Evolutionary conservation across 2,329 filamentous ascomycete genomes (phyloP), one percentile per base, ranked within the genome.

Genomic region (Monosporascus ibericus): DNA sequence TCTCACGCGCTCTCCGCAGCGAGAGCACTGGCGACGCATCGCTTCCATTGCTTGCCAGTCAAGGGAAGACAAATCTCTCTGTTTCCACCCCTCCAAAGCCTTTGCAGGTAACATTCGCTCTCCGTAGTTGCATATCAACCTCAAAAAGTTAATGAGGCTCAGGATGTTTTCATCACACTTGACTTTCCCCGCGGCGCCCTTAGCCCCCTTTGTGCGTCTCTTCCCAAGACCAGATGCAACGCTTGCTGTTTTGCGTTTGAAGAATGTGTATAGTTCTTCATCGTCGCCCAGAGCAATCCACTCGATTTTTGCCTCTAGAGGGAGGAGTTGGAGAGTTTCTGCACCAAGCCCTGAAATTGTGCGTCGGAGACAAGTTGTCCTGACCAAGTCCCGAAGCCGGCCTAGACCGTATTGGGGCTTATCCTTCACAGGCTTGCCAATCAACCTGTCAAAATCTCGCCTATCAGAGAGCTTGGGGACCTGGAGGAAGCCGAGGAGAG

Each of bases 401-500:
- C 52, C 22, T 11, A 67, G 36, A n/a, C 54, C 51, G 20, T 53
- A 24, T 8, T 18, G 48, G 18, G 53, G 24, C 15, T 54, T 57
- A 8, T 48, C n/a, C 39, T 55, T 59, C 20, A 67, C 40, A 11
- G 62, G 62, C n/a, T 50, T 52, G 1, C 56, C 48, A 11, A 69
- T 61, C 50, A 57, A 60, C 8, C 25, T 27, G 8, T 37, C 36
- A 18, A 55, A 58, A 6, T 27, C 40, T 6, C 6, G 14, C 17
- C 50, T 53, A 2, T 44, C 25, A 0, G 30, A 11, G 5, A 70
- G 60, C 0, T 60, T 55, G 0, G 50, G 47, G 6, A 70, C 58
- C 1, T 63, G 20, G 5, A 73, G 40, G 46, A 73, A 74, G 17
- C 50, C 50, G 0, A 73, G 52, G 0, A 75, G 58, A 0, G 71